A percentile compares a stretch with the other conserved stretches of the same genome.
Evolutionary conservation across 2,329 filamentous ascomycete genomes (phyloP).

Genomic region (Botrytis galanthina): DNA sequence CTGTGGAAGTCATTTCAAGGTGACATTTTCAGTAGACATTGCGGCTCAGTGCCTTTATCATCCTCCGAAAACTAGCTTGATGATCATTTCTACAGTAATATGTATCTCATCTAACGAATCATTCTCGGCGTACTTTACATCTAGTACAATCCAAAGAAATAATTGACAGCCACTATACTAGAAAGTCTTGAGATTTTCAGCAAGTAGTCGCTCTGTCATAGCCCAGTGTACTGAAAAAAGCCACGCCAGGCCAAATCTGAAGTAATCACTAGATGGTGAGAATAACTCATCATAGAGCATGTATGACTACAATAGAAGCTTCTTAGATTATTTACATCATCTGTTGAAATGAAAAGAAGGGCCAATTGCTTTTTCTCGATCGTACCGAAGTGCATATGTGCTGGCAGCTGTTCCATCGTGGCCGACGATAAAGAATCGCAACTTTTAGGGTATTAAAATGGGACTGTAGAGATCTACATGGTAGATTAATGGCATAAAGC

Average conservation of each 20-base stretch:
- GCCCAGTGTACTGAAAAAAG: neutral
- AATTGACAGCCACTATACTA: neutral
- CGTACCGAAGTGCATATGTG: too few relatives aligned
- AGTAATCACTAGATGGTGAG: neutral
- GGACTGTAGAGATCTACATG: too few relatives aligned
- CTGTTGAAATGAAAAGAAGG: too few relatives aligned
- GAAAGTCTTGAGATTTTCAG: neutral
- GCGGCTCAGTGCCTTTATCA: neutral
- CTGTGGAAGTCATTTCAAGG: neutral
- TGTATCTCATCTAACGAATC: accelerated
- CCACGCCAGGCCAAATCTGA: neutral
- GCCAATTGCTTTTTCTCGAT: too few relatives aligned
- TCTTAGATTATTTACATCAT: neutral
- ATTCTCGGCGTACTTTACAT: neutral
- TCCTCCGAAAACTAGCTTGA: neutral
- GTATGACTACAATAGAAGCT: neutral
- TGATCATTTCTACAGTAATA: neutral
- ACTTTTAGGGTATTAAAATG: too few relatives aligned
- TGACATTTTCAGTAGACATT: neutral
- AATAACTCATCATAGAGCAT: neutral
- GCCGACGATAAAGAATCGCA: too few relatives aligned
- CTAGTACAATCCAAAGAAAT: neutral
- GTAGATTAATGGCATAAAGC: too few relatives aligned
- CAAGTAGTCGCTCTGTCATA: neutral
- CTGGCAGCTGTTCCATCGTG: too few relatives aligned